Base-by-base conservation (phyloP, 2,329 filamentous ascomycete genomes). In the Diplodia intermedia region DNA sequence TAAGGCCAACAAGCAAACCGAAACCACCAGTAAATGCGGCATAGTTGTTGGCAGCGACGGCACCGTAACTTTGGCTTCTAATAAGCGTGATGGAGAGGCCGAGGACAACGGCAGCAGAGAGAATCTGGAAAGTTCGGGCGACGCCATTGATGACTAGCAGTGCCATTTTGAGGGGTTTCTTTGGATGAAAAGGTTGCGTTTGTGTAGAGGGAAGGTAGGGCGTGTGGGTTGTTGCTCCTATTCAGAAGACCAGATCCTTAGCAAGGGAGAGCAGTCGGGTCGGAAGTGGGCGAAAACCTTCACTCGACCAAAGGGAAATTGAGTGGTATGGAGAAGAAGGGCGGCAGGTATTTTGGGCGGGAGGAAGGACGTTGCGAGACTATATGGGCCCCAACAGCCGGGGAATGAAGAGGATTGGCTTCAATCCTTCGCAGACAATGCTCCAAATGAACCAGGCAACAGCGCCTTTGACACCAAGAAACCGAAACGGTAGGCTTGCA, bases 91-190 rank as follows among this genome's bases (percentile, higher is more conserved):
- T 71, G 8, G 74, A 74, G 40, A 75, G 69, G 23, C 70, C 73
- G 52, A 76, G 72, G 33, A 75, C 73, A 47, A 73, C 67, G 63
- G 69, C 72, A 57, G 70, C 71, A 70, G 73, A 74, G 65, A 74
- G 43, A 47, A 74, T 26, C 63, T 74, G 73, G 50, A 63, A 38
- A 6, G 31, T 43, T 33, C 60, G 47, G 12, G 60, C 60, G 47
- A 33, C 60, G 7, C 18, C 60, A 14, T 63, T 63, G 47, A 52
- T 36, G 60, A 70, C 9, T n/a, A 2, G 23, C 12, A 61, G 40
- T 18, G 29, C 18, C 60, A 63, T 63, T 5, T n/a, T 38, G 2
- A 18, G 43, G 40, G 15, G n/a, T 4, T 1, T 43, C 15, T 43
- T 18, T 18, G 2, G 23, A 26, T 26, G 23, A 3, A 26, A 26